These are phyloP conservation scores for Tieghemostelium lacteum DNA, from an alignment of 78 protist genomes.

Conservation along the genomic window DNA sequence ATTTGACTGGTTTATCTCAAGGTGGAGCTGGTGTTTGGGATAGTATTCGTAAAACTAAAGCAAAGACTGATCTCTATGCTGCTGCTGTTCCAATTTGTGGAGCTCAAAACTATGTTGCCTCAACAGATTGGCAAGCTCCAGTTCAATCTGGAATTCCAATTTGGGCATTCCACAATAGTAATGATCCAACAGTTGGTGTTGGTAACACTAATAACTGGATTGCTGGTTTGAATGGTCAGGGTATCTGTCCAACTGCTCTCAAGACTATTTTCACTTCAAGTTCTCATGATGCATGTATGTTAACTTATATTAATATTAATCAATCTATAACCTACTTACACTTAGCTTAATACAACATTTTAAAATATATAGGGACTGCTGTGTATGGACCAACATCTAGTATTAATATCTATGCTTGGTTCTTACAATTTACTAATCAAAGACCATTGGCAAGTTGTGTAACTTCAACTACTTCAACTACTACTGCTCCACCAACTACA, in stretches of 20 bases:
- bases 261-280: neutral
- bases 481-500: neutral
- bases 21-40: conserved; percentile 6
- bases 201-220: neutral
- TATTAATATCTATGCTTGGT: neutral
- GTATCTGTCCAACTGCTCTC: neutral
- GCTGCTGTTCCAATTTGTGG: conserved; percentile 1
- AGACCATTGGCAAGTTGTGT: neutral
- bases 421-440: neutral
- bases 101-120: neutral
- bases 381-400: no score
- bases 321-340: neutral
- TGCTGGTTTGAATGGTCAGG: neutral
- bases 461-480: neutral
- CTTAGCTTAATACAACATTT: neutral
- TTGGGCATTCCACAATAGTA: neutral
- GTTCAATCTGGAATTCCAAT: neutral
- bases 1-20: conserved; percentile 1
- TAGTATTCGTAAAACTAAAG: neutral
- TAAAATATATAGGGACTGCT: neutral
- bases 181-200: neutral
- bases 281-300: neutral
- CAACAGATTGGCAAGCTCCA: neutral
- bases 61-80: neutral
- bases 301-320: neutral